Percentiles rank a stretch among this genome's conserved stretches.
Evolutionary conservation across 768 basidiomycete species (phyloP).

Genomic region (Auricularia sp.): DNA sequence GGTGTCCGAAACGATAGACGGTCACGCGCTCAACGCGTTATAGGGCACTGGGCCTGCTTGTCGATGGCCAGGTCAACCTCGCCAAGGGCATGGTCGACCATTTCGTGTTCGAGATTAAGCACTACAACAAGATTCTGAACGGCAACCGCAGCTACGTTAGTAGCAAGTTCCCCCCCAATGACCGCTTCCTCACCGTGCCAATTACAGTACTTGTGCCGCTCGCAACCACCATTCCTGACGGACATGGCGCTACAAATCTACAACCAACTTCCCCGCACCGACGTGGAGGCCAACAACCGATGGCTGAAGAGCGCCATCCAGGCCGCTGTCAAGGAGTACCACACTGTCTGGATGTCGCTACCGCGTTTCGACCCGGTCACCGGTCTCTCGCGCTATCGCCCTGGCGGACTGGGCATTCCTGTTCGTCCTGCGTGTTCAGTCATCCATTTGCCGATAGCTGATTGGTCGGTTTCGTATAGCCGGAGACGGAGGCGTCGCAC

Average conservation of each 20-base stretch:
- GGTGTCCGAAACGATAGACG: not conserved
- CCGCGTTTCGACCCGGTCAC: constrained; percentile 92
- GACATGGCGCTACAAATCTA: constrained; percentile 98
- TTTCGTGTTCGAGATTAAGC: constrained; percentile 97
- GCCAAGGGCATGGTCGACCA: constrained; percentile 98
- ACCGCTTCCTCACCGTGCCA: not conserved
- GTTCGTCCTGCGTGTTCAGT: not conserved
- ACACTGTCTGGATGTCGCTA: constrained; percentile 91
- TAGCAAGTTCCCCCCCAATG: not conserved
- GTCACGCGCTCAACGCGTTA: not conserved
- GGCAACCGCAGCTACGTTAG: constrained; percentile 68
- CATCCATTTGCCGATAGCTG: not conserved
- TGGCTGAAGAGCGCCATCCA: constrained; percentile 96
- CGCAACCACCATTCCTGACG: constrained; percentile 96
- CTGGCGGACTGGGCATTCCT: constrained; percentile 89
- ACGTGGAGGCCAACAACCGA: constrained; percentile 64
- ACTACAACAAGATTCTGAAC: constrained; percentile 87
- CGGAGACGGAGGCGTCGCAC: constrained; percentile 96
- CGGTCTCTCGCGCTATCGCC: constrained; percentile 88
- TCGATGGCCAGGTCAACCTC: constrained; percentile 88
- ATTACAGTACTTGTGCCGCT: constrained; percentile 81
- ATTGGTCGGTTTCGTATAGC: constrained; percentile 18
- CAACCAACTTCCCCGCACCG: constrained; percentile 85
- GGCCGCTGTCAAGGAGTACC: constrained; percentile 98
- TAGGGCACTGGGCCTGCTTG: constrained; percentile 69